These are phyloP conservation scores for Byssochlamys sp. DNA, from an alignment of 2,329 filamentous ascomycete genomes.

Conservation along the genomic window DNA sequence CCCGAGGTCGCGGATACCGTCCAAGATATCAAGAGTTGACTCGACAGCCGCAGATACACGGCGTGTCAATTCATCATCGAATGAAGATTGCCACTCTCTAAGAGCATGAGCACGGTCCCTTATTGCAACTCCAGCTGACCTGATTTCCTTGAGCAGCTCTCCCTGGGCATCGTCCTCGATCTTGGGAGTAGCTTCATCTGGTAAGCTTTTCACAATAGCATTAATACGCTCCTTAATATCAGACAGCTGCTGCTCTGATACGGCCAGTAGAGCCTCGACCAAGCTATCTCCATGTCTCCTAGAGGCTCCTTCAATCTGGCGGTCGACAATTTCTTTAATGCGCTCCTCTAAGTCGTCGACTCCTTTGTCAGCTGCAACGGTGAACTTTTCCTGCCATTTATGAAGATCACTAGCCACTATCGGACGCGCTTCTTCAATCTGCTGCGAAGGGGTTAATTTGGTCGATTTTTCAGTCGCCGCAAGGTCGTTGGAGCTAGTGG, in stretches of 20 bases:
- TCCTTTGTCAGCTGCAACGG: constrained; percentile 74
- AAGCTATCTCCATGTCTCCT: constrained; percentile 37
- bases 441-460: constrained; percentile 36
- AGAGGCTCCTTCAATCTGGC: constrained; percentile 59
- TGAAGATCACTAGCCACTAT: constrained; percentile 68
- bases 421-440: constrained; percentile 42
- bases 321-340: constrained; percentile 61
- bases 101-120: constrained; percentile 69
- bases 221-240: constrained; percentile 60
- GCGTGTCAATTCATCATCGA: constrained; percentile 58
- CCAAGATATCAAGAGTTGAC: constrained; percentile 71
- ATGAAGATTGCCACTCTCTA: constrained; percentile 64
- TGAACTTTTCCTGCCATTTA: constrained; percentile 81
- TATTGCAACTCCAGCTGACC: constrained; percentile 60
- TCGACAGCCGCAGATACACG: constrained; percentile 65
- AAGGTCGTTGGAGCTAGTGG: constrained; percentile 19
- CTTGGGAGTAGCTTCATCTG: constrained; percentile 47
- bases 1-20: constrained; percentile 71
- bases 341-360: constrained; percentile 56
- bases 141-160: constrained; percentile 48
- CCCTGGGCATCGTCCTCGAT: constrained; percentile 45
- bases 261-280: constrained; percentile 58
- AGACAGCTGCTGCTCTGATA: constrained; percentile 54
- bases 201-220: constrained; percentile 43
- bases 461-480: constrained; percentile 15